Conservation (phyloP, 768 basidiomycete genomes). For the Chalciporus sphaerocephalus region DNA sequence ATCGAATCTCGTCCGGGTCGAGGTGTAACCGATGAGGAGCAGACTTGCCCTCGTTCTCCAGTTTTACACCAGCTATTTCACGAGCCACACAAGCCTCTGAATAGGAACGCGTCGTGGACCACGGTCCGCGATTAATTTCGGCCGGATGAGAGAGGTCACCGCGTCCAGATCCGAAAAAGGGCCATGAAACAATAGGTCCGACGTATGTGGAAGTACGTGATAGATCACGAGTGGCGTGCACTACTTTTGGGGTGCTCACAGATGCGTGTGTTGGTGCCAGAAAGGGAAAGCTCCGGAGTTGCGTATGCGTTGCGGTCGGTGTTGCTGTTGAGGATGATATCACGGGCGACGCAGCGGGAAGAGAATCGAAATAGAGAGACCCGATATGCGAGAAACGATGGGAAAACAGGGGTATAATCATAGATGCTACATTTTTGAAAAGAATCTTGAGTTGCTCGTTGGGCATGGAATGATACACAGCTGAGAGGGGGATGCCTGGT, state of each 20-base stretch:
- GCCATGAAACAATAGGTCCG: slow-evolving; percentile 85
- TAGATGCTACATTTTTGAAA: slow-evolving; percentile 60
- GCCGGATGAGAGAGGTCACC: slow-evolving; percentile 64
- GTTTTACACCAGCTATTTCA: slow-evolving; percentile 69
- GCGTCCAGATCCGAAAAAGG: slow-evolving; percentile 82
- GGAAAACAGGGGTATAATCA: slow-evolving; percentile 70
- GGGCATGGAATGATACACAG: slow-evolving; percentile 66
- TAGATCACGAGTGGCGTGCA: background rate
- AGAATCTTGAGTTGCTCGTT: slow-evolving; percentile 61
- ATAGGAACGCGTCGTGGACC: slow-evolving; percentile 58
- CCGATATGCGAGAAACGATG: slow-evolving; percentile 76
- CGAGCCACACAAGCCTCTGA: slow-evolving; percentile 61
- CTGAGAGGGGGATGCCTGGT: slow-evolving; percentile 62
- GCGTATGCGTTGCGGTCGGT: slow-evolving; percentile 23
- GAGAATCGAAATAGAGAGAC: slow-evolving; percentile 53
- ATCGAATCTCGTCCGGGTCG: slow-evolving; percentile 71
- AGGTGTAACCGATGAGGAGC: slow-evolving; percentile 76
- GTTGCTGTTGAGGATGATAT: slow-evolving; percentile 24
- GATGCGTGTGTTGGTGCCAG: slow-evolving; percentile 10
- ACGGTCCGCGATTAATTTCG: slow-evolving; percentile 79
- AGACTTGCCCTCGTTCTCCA: slow-evolving; percentile 73
- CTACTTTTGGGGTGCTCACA: slow-evolving; percentile 1
- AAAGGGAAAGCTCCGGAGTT: slow-evolving; percentile 18
- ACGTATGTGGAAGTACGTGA: slow-evolving; percentile 41
- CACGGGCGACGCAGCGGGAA: slow-evolving; percentile 17